Evolutionary conservation across 2,329 filamentous ascomycete species (phyloP), one percentile per base, ranked within the genome.

Genomic region (Penicillium sumatraense): DNA sequence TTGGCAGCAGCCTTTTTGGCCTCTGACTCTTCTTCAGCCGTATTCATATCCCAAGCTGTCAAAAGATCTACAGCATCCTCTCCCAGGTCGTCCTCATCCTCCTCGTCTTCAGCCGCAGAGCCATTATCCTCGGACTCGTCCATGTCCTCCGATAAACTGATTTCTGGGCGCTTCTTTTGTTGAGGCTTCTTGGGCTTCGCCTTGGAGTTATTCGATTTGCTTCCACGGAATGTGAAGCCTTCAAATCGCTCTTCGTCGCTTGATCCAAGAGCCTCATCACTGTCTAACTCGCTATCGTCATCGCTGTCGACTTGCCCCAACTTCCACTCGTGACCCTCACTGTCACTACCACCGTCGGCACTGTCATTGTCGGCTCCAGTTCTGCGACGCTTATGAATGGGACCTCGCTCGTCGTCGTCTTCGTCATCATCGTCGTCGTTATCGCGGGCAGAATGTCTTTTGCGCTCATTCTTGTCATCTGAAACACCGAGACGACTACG

Each of bases 211-310:
- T 60, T 70, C 27, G 71, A 70, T n/a, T 81, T 81, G 61, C 82
- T 85, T 27, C 86, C 86, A 29, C 85, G 80, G 67, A 89, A 89
- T 3, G 83, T 84, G 66, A 88, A 96, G 10, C 86, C 90, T 60
- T 91, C 86, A 62, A 96, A 96, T 59, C 83, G 84, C 70, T 96
- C 93, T 67, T 95, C 88, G 67, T 96, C 93, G 66, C 90, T 95
- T 61, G 90, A 88, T 3, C 91, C 90, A 80, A 96, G 91, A 2
- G 93, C 93, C 67, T 96, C 91, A 69, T 90, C 87, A 62, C 85
- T 88, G 69, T 90, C 87, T 53, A 90, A 78, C 58, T 89, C 86
- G 51, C 83, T 86, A 65, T 90, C 88, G 58, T 89, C 82, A 50
- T 88, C 86, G 41, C 83, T 84, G 46, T 83, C 84, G 20, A 88